Evolutionary conservation across 345 rosid species (phyloP).

Genomic region (Syzygium aromaticum): DNA sequence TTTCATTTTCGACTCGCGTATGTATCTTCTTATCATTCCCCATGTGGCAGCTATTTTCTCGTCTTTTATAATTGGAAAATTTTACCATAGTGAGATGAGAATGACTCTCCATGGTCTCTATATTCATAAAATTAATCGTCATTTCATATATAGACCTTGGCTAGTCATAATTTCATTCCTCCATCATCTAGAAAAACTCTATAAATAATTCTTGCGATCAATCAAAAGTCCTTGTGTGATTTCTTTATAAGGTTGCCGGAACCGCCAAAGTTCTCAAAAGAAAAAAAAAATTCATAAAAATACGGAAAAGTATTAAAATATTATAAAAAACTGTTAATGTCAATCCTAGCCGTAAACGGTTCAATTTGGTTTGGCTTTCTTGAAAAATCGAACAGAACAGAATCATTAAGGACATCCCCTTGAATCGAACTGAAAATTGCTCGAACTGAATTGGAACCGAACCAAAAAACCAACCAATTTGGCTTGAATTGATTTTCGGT

Average conservation of each 20-base stretch:
- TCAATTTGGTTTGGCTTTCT: no score
- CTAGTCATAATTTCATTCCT: neutral
- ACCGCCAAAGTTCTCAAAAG: neutral
- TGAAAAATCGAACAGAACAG: no score
- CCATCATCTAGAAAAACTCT: neutral
- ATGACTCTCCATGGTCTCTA: neutral
- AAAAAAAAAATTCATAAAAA: neutral
- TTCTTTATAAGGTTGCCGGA: neutral
- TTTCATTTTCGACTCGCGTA: neutral
- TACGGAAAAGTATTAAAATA: no score
- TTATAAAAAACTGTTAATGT: no score
- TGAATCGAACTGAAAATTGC: no score
- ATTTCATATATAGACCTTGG: no score
- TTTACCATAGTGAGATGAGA: neutral
- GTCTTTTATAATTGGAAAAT: neutral
- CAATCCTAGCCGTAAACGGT: no score
- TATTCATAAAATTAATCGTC: neutral
- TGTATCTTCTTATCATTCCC: neutral
- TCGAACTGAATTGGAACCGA: no score
- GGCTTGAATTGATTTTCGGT: no score
- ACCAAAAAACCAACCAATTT: no score
- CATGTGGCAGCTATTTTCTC: neutral
- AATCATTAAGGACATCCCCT: no score
- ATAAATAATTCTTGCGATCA: neutral
- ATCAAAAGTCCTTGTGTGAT: neutral